Base-by-base conservation (phyloP, 768 basidiomycete species). In the Boletus reticuloceps region DNA sequence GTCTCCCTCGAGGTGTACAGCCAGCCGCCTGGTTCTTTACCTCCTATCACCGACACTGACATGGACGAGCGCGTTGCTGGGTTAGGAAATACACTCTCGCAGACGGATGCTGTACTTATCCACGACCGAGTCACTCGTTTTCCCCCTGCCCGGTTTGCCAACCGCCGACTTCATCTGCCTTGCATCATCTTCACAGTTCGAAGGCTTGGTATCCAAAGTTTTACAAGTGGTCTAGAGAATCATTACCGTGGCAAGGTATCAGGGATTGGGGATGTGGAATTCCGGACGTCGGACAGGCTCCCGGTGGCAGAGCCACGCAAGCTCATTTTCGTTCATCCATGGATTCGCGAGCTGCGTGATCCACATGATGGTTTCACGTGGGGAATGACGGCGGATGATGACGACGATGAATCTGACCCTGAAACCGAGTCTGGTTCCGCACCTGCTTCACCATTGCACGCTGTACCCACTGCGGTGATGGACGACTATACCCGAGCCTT, bases 321-420 rank as follows among this genome's bases (percentile, higher is more conserved):
- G 20, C 34, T 52, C 11, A 13, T 37, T 16, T 36, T 58, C 17
- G 46, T 52, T 1, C 47, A 55, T 22, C 58, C 58, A 4, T 55
- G 58, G 58, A 43, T 55, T 10, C 54, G 47, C n/a, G 51, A 53
- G 29, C 54, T 58, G 14, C 22, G 50, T 4, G 42, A 44, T 29
- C 41, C 22, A 1, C 22, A 27, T 0, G 46, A 50, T 5, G n/a
- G 46, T 5, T 12, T 42, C 22, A 14, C 5, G 1, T 25, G 45
- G 46, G 32, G 11, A n/a, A 14, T 4, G 2, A 8, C 14, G 5
- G 8, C 14, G 20, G 45, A 40, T 4, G 5, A 7, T 27, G 27
- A 27, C 1, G 19, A 5, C 9, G 3, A 22, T 22, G 25, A 38
- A n/a, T 36, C 32, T 37, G 36, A 47, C 20, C 1, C 22, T 0